Evolutionary conservation across 257 asterid species (phyloP), one percentile per base, ranked within the genome.

Genomic region (Solanum chaucha): DNA sequence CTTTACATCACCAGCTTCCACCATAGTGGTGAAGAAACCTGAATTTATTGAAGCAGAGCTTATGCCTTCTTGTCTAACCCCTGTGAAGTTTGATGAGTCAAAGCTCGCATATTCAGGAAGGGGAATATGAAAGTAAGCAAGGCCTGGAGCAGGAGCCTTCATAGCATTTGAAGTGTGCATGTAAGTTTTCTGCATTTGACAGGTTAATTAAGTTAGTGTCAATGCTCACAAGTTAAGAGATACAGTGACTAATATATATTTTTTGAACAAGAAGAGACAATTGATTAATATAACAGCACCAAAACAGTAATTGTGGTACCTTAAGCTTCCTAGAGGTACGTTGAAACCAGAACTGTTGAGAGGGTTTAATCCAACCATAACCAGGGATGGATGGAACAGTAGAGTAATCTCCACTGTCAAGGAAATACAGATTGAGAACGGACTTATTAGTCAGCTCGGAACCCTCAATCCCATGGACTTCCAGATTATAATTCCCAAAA

Each of bases 321-420:
- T 90, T 92, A 89, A 96, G 97, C 85, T 90, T 89, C 26, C 44
- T 81, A 55, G 99, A 96, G 81, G 95, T 92, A 41, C 30, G 91
- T 86, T 90, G 95, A 91, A 96, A 96, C 99, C 99, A 96, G 41
- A 90, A 89, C 89, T 96, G 98, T 91, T 96, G 99, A 84, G 98
- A 94, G 84, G 98, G 95, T 82, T 95, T 94, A 83, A 96, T 95
- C 99, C 99, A 96, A 87, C 90, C 98, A 87, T 96, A 96, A 86
- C 98, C 98, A 70, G 93, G 97, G 77, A 96, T 93, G 32, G 94
- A 91, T 32, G 98, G 93, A 85, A 95, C 92, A 20, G 93, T 93
- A 4, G 99, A 94, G 94, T 96, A 95, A 83, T 96, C 99, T 28
- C 99, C 99, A 51, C 98, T 95, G 86, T 96, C 99, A 74, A 96